phyloP scores from a whole-genome alignment of 2,329 filamentous ascomycete genomes.

The Ascocoryne sarcoides region DNA sequence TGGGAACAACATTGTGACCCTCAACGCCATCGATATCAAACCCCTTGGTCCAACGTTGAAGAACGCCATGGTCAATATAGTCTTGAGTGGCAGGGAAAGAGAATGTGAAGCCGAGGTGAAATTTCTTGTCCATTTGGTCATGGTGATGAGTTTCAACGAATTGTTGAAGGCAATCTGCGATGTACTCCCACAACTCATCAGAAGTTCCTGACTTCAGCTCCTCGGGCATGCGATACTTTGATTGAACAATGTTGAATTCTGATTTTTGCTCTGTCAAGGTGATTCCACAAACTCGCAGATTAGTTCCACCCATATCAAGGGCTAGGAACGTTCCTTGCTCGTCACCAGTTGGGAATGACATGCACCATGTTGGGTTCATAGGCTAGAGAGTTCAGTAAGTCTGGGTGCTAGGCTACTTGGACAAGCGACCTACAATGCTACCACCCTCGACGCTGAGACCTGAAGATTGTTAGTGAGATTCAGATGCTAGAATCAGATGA shows the following conservation, averaged over 20 bases:
- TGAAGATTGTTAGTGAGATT: constrained; percentile 29
- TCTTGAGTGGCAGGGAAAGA: constrained; percentile 91
- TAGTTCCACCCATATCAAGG: constrained; percentile 93
- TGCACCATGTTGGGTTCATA: constrained; percentile 97
- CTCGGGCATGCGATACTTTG: constrained; percentile 90
- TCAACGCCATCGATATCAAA: constrained; percentile 92
- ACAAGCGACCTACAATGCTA: constrained; percentile 62
- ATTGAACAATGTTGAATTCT: constrained; percentile 90
- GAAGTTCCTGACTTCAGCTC: constrained; percentile 79
- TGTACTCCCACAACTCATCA: constrained; percentile 90
- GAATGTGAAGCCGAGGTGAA: constrained; percentile 90
- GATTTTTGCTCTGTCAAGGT: constrained; percentile 79
- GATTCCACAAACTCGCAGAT: constrained; percentile 90
- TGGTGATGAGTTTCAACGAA: constrained; percentile 83
- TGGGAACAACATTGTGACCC: constrained; percentile 80
- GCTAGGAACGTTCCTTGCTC: constrained; percentile 85
- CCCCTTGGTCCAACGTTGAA: constrained; percentile 96
- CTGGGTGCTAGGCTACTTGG: neutral
- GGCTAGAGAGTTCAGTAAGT: constrained; percentile 46
- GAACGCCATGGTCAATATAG: constrained; percentile 83
- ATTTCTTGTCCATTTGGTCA: constrained; percentile 50
- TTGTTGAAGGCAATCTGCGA: constrained; percentile 83
- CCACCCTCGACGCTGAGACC: constrained; percentile 81
- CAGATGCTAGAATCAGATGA: neutral
- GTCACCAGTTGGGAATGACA: constrained; percentile 76